These are phyloP conservation scores for Colletotrichum destructivum DNA, from an alignment of 2,329 filamentous ascomycete genomes.

Conservation along the genomic window DNA sequence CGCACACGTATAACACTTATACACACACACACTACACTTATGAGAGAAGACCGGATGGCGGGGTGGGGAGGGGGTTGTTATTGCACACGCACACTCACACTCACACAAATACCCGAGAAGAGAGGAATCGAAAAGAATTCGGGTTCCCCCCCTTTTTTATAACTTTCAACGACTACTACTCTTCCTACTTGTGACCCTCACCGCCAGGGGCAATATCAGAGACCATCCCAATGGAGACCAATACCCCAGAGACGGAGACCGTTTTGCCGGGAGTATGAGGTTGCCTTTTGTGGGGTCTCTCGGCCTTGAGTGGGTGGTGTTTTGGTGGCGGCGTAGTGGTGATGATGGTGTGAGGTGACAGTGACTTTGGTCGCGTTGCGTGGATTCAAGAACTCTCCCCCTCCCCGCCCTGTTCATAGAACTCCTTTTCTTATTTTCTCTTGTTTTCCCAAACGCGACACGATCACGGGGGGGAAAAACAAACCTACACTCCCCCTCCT, in stretches of 20 bases:
- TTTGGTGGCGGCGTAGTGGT: too few relatives aligned
- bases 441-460: too few relatives aligned
- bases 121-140: neutral
- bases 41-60: neutral
- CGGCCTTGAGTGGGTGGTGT: too few relatives aligned
- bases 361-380: too few relatives aligned
- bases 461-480: too few relatives aligned
- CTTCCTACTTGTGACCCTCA: neutral
- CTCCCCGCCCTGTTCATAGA: too few relatives aligned
- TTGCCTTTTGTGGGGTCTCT: too few relatives aligned
- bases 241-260: too few relatives aligned
- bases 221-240: neutral
- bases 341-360: too few relatives aligned
- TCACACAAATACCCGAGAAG: slow-evolving; percentile 4
- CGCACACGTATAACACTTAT: neutral
- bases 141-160: neutral
- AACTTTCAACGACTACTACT: slow-evolving; percentile 3
- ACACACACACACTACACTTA: neutral
- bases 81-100: neutral
- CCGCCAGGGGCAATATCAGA: neutral
- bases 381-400: too few relatives aligned
- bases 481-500: too few relatives aligned
- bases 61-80: neutral
- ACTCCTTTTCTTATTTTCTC: too few relatives aligned
- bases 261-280: neutral